These are phyloP conservation scores for Fagus sylvatica DNA, from an alignment of 306 rosid genomes.

Conservation along the genomic window DNA sequence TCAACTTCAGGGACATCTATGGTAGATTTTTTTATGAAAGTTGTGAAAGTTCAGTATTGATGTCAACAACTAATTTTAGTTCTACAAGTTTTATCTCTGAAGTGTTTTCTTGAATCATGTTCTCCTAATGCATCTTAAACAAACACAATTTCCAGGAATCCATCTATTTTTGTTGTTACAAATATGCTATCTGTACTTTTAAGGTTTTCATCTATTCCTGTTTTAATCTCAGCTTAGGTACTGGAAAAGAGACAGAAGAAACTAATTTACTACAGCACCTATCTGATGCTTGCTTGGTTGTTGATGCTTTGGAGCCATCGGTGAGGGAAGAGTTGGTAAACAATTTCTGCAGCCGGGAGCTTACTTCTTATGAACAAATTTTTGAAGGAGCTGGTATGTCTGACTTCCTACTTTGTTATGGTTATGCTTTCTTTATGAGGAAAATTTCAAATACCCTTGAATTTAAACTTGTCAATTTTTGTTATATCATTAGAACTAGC, in stretches of 20 bases:
- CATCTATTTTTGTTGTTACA: constrained; percentile 9
- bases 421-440: constrained; percentile 22
- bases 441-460: constrained; percentile 17
- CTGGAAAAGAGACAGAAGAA: constrained; percentile 98
- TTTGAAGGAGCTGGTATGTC: constrained; percentile 98
- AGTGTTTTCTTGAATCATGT: not conserved
- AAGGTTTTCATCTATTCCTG: constrained; percentile 35
- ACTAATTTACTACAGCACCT: constrained; percentile 79
- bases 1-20: not conserved
- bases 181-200: constrained; percentile 23
- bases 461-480: constrained; percentile 20
- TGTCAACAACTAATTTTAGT: not conserved
- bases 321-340: constrained; percentile 97
- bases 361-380: constrained; percentile 94
- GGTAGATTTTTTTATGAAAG: not conserved
- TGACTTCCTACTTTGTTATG: constrained; percentile 16
- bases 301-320: constrained; percentile 96
- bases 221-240: constrained; percentile 89
- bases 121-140: not conserved
- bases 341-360: constrained; percentile 92
- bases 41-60: not conserved
- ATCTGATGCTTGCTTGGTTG: constrained; percentile 98
- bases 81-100: not conserved
- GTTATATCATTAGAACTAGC: constrained; percentile 65
- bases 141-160: not conserved